Conservation (phyloP, 1,284 basidiomycete species). For the Athelia psychrophila region DNA sequence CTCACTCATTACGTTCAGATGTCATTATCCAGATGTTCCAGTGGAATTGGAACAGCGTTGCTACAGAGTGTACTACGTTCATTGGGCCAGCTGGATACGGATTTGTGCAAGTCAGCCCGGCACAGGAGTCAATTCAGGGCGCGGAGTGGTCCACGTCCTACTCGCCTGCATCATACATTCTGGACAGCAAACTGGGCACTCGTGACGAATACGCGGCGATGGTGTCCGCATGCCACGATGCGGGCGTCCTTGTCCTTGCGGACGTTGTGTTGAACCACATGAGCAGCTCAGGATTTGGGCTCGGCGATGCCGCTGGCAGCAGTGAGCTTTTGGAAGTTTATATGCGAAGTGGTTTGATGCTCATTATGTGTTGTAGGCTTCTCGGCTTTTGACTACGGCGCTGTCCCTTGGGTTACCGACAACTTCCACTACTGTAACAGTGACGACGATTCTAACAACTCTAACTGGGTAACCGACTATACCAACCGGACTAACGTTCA, state of each 20-base stretch:
- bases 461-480: too few species aligned
- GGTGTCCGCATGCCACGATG: constrained; percentile 29
- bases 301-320: too few species aligned
- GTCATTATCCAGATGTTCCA: constrained; percentile 38
- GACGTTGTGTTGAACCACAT: background rate
- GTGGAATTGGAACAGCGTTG: constrained; percentile 38
- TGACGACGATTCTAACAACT: too few species aligned
- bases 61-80: constrained; percentile 34
- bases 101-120: constrained; percentile 35
- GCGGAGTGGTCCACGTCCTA: constrained; percentile 41
- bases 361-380: too few species aligned
- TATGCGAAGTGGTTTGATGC: too few species aligned
- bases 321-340: too few species aligned
- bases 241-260: constrained; percentile 30
- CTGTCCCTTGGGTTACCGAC: too few species aligned
- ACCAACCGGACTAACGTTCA: background rate
- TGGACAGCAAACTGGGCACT: constrained; percentile 32
- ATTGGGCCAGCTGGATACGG: constrained; percentile 37
- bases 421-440: too few species aligned
- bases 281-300: too few species aligned
- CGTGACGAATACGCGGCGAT: constrained; percentile 28
- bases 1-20: background rate
- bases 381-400: too few species aligned
- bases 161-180: constrained; percentile 35
- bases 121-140: constrained; percentile 27